Evolutionary conservation across 148 eudicot genomes (phyloP).

Genomic region (Heliamphora exappendiculata): DNA sequence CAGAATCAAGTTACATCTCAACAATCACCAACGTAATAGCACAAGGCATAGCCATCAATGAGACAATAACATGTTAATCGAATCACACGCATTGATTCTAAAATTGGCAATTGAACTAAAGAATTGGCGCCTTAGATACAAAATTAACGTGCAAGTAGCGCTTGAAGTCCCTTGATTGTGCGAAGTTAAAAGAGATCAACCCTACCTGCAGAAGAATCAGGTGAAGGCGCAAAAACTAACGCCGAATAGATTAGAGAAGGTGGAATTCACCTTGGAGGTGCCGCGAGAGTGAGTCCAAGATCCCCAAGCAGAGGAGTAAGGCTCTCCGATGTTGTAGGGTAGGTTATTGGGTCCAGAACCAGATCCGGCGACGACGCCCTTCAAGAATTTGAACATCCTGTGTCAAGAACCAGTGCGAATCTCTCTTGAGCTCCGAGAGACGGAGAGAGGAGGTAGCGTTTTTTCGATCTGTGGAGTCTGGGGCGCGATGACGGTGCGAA

Average conservation of each 20-base stretch:
- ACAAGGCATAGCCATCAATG: not conserved
- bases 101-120: not conserved
- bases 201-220: not conserved
- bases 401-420: not conserved
- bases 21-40: not conserved
- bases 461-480: not conserved
- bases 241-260: not conserved
- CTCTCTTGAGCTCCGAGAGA: not conserved
- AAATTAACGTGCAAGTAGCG: not conserved
- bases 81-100: not conserved
- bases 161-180: not conserved
- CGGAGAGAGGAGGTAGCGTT: not conserved
- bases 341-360: conserved; percentile 79
- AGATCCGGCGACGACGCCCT: conserved; percentile 89
- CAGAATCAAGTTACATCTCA: not conserved
- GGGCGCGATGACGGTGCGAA: not conserved
- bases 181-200: not conserved
- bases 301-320: conserved; percentile 89
- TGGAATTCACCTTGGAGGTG: conserved; percentile 60
- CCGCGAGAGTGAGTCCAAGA: conserved; percentile 87
- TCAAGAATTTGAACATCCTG: conserved; percentile 74
- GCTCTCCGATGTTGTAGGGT: conserved; percentile 81
- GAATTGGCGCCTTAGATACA: not conserved
- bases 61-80: not conserved
- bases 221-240: not conserved